Conservation (phyloP, 345 rosid genomes). For the Microthlaspi erraticum region DNA sequence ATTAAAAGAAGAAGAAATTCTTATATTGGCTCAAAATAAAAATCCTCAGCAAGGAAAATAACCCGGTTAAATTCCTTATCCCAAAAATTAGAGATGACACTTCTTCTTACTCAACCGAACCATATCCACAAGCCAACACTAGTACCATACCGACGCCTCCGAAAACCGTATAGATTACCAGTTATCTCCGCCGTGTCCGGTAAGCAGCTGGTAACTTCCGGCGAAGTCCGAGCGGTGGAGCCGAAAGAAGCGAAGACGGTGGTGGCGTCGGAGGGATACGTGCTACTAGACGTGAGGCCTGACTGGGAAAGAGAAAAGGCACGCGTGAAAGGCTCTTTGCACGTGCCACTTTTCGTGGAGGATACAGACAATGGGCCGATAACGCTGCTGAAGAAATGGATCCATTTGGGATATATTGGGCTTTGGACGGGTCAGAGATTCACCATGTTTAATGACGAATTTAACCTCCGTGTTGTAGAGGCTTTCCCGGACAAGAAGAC, state of each 20-base stretch:
- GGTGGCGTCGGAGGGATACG: constrained; percentile 57
- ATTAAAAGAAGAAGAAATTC: not conserved
- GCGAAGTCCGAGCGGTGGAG: constrained; percentile 58
- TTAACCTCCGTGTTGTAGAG: constrained; percentile 56
- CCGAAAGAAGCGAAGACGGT: constrained; percentile 64
- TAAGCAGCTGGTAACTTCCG: constrained; percentile 64
- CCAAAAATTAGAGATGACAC: constrained; percentile 36
- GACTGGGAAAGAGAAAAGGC: constrained; percentile 86
- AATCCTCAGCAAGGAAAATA: constrained; percentile 24
- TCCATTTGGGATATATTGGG: constrained; percentile 89
- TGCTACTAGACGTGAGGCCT: constrained; percentile 77
- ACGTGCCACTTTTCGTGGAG: constrained; percentile 78
- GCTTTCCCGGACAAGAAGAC: constrained; percentile 64
- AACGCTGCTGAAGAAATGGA: constrained; percentile 90
- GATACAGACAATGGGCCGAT: constrained; percentile 69
- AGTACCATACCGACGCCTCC: constrained; percentile 11
- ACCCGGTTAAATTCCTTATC: not conserved
- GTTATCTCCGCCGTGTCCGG: constrained; percentile 38
- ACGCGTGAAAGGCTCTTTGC: constrained; percentile 69
- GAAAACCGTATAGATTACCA: constrained; percentile 19
- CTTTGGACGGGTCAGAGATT: constrained; percentile 93
- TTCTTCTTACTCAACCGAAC: constrained; percentile 39
- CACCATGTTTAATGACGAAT: constrained; percentile 68
- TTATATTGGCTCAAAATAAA: constrained; percentile 2
- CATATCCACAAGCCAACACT: constrained; percentile 35